A percentile compares a stretch with the other conserved stretches of the same genome.
These are phyloP conservation scores for Hymenoscyphus linearis DNA, from an alignment of 2,329 filamentous ascomycete species.

Conservation along the genomic window DNA sequence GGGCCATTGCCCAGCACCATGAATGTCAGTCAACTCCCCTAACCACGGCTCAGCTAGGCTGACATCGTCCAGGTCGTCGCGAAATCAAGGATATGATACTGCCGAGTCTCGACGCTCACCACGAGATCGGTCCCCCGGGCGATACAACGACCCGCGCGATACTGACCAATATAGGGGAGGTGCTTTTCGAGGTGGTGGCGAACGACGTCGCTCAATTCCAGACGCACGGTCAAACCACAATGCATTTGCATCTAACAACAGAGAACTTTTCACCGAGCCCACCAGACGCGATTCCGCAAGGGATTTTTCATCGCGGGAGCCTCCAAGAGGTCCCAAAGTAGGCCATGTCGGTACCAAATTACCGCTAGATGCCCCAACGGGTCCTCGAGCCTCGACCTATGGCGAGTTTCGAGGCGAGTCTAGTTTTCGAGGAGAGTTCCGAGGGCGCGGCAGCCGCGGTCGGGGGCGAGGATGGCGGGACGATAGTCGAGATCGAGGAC, in stretches of 20 bases:
- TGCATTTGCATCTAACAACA: constrained; percentile 54
- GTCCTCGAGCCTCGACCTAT: constrained; percentile 63
- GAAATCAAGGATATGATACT: constrained; percentile 34
- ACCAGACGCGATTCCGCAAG: constrained; percentile 25
- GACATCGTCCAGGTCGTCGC: constrained; percentile 28
- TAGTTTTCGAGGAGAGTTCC: constrained; percentile 51
- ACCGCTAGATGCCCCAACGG: constrained; percentile 48
- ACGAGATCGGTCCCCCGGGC: constrained; percentile 36
- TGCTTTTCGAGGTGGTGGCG: constrained; percentile 23
- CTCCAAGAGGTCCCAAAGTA: constrained; percentile 77
- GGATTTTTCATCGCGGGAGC: constrained; percentile 54
- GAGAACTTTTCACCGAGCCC: constrained; percentile 53
- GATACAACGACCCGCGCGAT: constrained; percentile 28
- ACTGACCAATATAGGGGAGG: constrained; percentile 28
- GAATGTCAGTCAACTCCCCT: constrained; percentile 24
- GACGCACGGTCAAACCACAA: constrained; percentile 36
- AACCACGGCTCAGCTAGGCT: constrained; percentile 8
- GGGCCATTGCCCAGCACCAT: constrained; percentile 29
- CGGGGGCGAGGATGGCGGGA: constrained; percentile 50
- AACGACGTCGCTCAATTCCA: constrained; percentile 28
- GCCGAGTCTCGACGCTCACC: constrained; percentile 36
- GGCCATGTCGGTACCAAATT: not conserved
- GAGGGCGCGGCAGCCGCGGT: constrained; percentile 48
- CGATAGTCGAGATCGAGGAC: constrained; percentile 58
- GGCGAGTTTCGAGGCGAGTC: constrained; percentile 52